phyloP scores from a whole-genome alignment of 116 monocot species.

The Dioscorea cayenensis region DNA sequence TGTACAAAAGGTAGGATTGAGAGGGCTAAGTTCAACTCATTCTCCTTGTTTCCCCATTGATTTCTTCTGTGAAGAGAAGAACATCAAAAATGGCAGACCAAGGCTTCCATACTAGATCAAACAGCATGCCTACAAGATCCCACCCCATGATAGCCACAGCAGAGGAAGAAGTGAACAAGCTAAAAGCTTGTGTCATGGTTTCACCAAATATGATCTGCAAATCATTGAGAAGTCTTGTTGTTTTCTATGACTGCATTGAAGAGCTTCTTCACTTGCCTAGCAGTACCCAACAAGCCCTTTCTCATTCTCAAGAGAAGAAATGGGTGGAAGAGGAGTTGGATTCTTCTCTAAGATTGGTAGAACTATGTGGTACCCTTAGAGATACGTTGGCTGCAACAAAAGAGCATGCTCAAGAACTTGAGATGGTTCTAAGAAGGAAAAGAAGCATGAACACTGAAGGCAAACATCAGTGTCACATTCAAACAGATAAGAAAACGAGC shows the following conservation, averaged over 20 bases:
- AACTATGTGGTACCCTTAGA: slow-evolving; percentile 15
- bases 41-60: background rate
- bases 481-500: background rate
- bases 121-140: background rate
- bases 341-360: slow-evolving; percentile 31
- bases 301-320: slow-evolving; percentile 9
- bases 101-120: background rate
- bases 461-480: slow-evolving; percentile 6
- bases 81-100: background rate
- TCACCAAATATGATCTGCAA: slow-evolving; percentile 6
- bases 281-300: slow-evolving; percentile 20
- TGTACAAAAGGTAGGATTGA: background rate
- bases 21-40: background rate
- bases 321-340: slow-evolving; percentile 28
- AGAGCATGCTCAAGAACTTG: slow-evolving; percentile 14
- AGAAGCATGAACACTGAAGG: background rate
- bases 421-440: slow-evolving; percentile 25
- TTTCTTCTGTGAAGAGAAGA: background rate
- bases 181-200: background rate
- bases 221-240: slow-evolving; percentile 16
- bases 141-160: slow-evolving; percentile 3
- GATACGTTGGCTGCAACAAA: slow-evolving; percentile 15
- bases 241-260: slow-evolving; percentile 25
- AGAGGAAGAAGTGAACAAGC: slow-evolving; percentile 20
- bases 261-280: slow-evolving; percentile 26